Conservation (phyloP, 257 asterid species). For the Salvia rosmarinus region DNA sequence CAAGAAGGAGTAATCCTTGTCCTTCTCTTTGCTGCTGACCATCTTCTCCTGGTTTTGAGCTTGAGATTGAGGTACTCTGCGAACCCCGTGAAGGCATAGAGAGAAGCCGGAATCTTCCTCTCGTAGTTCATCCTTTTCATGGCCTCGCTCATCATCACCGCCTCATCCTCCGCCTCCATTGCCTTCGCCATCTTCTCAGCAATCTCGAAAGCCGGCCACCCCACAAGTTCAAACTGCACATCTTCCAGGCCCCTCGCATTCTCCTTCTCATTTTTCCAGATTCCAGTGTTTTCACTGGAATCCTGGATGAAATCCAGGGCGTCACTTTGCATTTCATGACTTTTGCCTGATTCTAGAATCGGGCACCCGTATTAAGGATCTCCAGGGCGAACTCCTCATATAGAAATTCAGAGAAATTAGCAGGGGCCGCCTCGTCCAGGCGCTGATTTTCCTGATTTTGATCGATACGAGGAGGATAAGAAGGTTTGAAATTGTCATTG, state of each 20-base stretch:
- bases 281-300: slow-evolving; percentile 14
- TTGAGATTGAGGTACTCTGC: slow-evolving; percentile 64
- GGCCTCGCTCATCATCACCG: slow-evolving; percentile 50
- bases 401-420: slow-evolving; percentile 38
- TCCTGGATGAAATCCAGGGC: slow-evolving; percentile 30
- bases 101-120: slow-evolving; percentile 71
- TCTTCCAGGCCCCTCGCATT: slow-evolving; percentile 27
- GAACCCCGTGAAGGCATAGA: slow-evolving; percentile 71
- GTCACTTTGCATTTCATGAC: slow-evolving; percentile 12
- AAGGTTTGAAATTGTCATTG: not conserved
- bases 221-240: slow-evolving; percentile 61
- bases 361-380: not conserved
- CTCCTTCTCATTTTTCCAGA: slow-evolving; percentile 18
- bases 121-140: slow-evolving; percentile 73
- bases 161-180: slow-evolving; percentile 37
- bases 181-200: slow-evolving; percentile 54
- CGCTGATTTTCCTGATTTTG: slow-evolving; percentile 27
- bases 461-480: slow-evolving; percentile 17
- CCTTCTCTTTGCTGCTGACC: slow-evolving; percentile 5
- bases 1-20: slow-evolving; percentile 18
- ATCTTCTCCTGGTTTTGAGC: slow-evolving; percentile 43
- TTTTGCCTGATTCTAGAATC: slow-evolving; percentile 29
- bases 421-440: slow-evolving; percentile 10
- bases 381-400: slow-evolving; percentile 45
- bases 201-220: slow-evolving; percentile 64